phyloP scores from a whole-genome alignment of 23 red algal genomes.

The Gracilaria gracilis region DNA sequence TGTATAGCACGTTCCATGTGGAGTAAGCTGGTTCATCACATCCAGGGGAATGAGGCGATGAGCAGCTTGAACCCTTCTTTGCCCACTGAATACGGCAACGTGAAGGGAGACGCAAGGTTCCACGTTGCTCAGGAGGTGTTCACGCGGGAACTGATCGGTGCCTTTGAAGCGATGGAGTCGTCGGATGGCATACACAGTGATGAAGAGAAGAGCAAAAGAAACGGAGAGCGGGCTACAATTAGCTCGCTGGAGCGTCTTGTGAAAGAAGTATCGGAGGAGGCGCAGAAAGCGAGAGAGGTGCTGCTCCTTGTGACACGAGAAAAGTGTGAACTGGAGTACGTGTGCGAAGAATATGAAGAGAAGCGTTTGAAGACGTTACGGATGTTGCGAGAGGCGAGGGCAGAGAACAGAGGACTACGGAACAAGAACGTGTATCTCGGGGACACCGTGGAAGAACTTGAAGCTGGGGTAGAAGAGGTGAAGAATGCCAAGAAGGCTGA shows the following conservation, averaged over 20 bases:
- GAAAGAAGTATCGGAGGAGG: background rate
- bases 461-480: background rate
- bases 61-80: background rate
- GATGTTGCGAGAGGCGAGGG: background rate
- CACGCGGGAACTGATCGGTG: background rate
- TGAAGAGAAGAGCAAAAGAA: background rate
- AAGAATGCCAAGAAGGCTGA: background rate
- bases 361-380: background rate
- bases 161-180: background rate
- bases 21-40: background rate
- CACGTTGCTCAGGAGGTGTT: background rate
- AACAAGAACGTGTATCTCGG: background rate
- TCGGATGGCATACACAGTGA: background rate
- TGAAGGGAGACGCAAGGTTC: background rate
- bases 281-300: background rate
- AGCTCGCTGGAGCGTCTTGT: background rate
- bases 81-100: background rate
- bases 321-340: background rate
- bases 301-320: background rate
- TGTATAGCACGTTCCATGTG: background rate
- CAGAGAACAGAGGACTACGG: background rate
- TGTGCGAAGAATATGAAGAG: background rate
- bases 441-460: background rate
- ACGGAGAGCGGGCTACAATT: background rate
- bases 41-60: background rate